phyloP scores from a whole-genome alignment of 306 rosid genomes.

The Vigna mungo region DNA sequence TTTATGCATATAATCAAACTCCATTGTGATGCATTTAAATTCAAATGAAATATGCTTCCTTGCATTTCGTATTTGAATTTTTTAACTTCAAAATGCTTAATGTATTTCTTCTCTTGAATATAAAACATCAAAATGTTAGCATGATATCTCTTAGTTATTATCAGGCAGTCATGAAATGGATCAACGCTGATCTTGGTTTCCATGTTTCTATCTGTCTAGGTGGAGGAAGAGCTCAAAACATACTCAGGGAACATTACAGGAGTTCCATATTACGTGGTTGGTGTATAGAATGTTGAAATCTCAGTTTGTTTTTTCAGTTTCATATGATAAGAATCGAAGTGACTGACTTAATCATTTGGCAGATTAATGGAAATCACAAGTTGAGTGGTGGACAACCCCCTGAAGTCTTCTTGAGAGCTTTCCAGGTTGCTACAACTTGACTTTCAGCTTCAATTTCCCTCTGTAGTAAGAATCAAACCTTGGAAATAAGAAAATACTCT shows the following conservation, averaged over 20 bases:
- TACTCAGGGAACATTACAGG: conserved; percentile 65
- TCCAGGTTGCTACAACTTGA: conserved; percentile 59
- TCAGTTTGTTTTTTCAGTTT: conserved; percentile 5
- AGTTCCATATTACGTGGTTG: conserved; percentile 80
- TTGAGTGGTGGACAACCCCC: conserved; percentile 83
- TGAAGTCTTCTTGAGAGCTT: conserved; percentile 79
- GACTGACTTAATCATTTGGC: conserved; percentile 42
- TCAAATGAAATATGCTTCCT: conserved; percentile 14
- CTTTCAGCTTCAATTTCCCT: neutral
- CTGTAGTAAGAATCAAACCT: neutral
- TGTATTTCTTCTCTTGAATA: neutral
- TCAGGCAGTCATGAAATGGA: neutral
- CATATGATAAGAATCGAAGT: neutral
- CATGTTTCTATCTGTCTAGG: conserved; percentile 53
- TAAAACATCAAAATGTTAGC: neutral
- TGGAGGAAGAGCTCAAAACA: conserved; percentile 70
- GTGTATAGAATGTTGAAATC: conserved; percentile 42
- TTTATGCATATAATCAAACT: conserved; percentile 9
- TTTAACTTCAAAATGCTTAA: conserved; percentile 21
- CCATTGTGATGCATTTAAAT: conserved; percentile 25
- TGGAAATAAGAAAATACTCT: conserved; percentile 31
- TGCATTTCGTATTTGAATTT: neutral
- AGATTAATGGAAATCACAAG: conserved; percentile 77
- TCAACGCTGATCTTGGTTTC: conserved; percentile 39
- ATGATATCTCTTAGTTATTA: neutral